Conservation (phyloP, 2,329 filamentous ascomycete genomes). For the Alternaria sp. region DNA sequence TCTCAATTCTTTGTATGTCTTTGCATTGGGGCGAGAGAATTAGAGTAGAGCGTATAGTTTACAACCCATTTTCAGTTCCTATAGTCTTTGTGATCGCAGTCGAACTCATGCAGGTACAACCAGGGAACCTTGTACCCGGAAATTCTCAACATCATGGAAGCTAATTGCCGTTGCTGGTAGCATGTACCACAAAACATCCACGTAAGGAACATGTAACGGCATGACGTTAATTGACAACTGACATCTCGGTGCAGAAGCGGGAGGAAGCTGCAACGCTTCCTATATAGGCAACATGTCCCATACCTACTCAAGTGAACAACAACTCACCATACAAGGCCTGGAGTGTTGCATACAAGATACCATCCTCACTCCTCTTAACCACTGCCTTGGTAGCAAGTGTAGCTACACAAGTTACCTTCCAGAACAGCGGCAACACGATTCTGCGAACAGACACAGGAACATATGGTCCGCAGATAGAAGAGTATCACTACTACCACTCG, state of each 20-base stretch:
- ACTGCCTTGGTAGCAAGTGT: neutral
- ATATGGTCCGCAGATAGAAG: conserved; percentile 58
- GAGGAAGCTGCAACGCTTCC: neutral
- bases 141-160: conserved; percentile 16
- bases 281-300: neutral
- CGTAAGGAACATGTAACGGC: neutral
- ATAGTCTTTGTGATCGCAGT: neutral
- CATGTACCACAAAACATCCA: conserved; percentile 1
- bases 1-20: neutral
- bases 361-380: neutral
- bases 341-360: neutral
- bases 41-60: neutral
- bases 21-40: neutral
- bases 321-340: neutral
- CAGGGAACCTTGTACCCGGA: conserved; percentile 9
- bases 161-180: conserved; percentile 5
- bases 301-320: neutral
- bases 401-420: conserved; percentile 23
- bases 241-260: conserved; percentile 7
- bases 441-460: conserved; percentile 59
- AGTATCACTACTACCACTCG: conserved; percentile 59
- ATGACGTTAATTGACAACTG: conserved; percentile 12
- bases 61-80: neutral
- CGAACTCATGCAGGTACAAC: conserved; percentile 11
- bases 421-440: conserved; percentile 41